Evolutionary conservation across 441 rosid species (phyloP).

Genomic region (Adansonia madagascariensis): DNA sequence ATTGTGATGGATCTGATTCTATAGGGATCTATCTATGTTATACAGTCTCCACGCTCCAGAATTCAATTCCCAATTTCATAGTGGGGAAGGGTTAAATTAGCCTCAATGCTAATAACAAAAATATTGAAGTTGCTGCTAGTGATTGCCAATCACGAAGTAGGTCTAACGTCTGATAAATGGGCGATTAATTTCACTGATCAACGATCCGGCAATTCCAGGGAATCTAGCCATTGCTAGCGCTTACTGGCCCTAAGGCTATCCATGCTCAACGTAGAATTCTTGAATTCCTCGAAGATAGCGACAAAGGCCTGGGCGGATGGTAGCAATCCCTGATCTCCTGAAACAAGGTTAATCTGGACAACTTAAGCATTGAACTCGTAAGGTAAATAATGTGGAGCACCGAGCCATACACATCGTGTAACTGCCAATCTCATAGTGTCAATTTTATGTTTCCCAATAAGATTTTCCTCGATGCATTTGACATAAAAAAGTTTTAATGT

Average conservation of each 20-base stretch:
- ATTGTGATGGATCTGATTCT: background rate
- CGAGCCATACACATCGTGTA: too few species aligned
- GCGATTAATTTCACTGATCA: slow-evolving; percentile 31
- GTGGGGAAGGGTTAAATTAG: background rate
- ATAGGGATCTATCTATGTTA: background rate
- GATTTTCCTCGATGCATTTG: too few species aligned
- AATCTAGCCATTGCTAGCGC: slow-evolving; percentile 34
- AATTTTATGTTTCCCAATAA: too few species aligned
- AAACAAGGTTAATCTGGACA: too few species aligned
- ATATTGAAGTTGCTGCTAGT: background rate
- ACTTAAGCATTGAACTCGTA: too few species aligned
- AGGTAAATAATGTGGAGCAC: too few species aligned
- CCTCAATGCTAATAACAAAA: background rate
- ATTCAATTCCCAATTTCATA: background rate
- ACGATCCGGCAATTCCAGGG: slow-evolving; percentile 49
- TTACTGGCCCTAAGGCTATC: slow-evolving; percentile 42
- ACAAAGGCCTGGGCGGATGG: too few species aligned
- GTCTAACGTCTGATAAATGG: too few species aligned
- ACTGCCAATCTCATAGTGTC: too few species aligned
- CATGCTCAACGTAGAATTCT: slow-evolving; percentile 66
- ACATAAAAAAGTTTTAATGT: too few species aligned
- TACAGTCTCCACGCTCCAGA: too few species aligned
- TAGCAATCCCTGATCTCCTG: too few species aligned
- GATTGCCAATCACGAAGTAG: background rate
- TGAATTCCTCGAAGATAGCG: slow-evolving; percentile 23